Base-by-base conservation (phyloP, 1,284 basidiomycete species). In the Inonotus hispidus region DNA sequence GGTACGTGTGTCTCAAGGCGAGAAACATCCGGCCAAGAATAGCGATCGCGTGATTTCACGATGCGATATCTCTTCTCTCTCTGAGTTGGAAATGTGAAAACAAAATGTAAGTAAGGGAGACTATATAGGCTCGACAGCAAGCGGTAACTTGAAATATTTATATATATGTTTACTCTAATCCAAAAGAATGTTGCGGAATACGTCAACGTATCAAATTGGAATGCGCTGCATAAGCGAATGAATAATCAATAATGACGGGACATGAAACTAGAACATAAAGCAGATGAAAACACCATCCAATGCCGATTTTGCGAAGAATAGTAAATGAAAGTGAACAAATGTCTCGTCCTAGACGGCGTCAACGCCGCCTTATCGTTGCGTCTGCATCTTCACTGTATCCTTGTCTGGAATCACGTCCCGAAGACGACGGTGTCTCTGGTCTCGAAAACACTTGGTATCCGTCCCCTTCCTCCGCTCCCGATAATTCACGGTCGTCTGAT, bases 331-430 rank as follows among this genome's bases (percentile, higher is more conserved):
- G n/a, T 6, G 19, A 43, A 7, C 16, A 16, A 43, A 43, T 21
- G 41, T 16, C 41, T 43, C 11, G 16, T n/a, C 16, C 16, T 43
- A n/a, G 13, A n/a, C n/a, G 19, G n/a, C 2, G 19, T 43, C 41
- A 52, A 25, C 58, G 58, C 19, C 39, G 41, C 21, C 25, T 43
- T n/a, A 60, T 43, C 19, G 58, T 60, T 14, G 49, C 52, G 38
- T 60, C 58, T 37, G 49, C 52, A 23, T 60, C 58, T 5, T 55
- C 52, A 10, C 16, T 49, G 14, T 14, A 8, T 25, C 35, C 35
- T 21, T 43, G 41, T 21, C 41, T 21, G 41, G 19, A 43, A 53
- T 23, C 37, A 13, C 29, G 52, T 25, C 52, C 58, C 14, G 11
- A n/a, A 1, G 53, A 39, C 8, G 49, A 59, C 5, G 50, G 41